Percentiles rank a stretch among this genome's conserved stretches.
phyloP scores from a whole-genome alignment of 73 alveolate species.

The Symbiodinium natans region DNA sequence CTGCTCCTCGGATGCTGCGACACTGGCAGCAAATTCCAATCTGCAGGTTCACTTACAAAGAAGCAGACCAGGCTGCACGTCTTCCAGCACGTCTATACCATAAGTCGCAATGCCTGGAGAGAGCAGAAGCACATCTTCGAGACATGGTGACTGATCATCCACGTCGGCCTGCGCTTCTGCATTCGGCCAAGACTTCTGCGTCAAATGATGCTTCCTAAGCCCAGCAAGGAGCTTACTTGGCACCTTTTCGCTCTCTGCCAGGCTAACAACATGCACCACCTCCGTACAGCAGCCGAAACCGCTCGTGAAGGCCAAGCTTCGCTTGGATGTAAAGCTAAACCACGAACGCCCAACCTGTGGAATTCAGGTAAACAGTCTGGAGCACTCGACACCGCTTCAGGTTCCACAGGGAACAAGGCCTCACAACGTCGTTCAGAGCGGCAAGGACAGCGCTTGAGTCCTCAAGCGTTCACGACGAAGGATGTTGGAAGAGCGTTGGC shows the following conservation, averaged over 20 bases:
- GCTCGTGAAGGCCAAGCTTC: background rate
- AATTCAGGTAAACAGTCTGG: background rate
- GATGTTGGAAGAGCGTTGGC: background rate
- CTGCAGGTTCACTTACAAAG: background rate
- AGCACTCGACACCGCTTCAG: background rate
- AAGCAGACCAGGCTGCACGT: conserved; percentile 59
- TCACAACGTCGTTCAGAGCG: conserved; percentile 48
- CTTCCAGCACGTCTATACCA: conserved; percentile 11
- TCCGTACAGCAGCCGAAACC: too few species aligned
- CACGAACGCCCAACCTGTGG: conserved; percentile 60
- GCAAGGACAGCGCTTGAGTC: conserved; percentile 19
- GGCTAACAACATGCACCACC: too few species aligned
- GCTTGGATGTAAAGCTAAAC: conserved; percentile 7
- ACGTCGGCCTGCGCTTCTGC: conserved; percentile 54
- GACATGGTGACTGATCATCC: background rate
- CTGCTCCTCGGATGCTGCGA: background rate
- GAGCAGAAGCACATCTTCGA: background rate
- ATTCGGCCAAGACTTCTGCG: conserved; percentile 42
- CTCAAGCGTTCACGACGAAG: too few species aligned
- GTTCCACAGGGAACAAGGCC: background rate
- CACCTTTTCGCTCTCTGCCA: too few species aligned
- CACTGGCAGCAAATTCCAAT: too few species aligned
- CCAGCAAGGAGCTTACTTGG: background rate
- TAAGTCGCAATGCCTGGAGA: conserved; percentile 29
- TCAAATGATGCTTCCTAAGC: background rate